Evolutionary conservation across 1,284 basidiomycete genomes (phyloP), one percentile per base, ranked within the genome.

Genomic region (Apiotrichum domesticum): DNA sequence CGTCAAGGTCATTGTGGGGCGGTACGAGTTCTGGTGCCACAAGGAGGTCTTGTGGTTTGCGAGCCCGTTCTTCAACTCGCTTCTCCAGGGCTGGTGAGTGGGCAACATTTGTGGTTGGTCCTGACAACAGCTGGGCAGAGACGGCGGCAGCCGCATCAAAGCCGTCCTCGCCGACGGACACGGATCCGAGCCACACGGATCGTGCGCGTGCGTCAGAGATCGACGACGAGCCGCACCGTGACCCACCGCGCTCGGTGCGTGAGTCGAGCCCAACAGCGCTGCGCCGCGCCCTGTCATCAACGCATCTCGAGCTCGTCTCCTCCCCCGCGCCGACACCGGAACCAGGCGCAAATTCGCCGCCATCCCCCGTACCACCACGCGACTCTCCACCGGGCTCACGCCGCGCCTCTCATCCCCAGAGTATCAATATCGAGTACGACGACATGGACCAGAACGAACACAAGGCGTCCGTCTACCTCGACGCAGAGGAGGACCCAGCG

Each of bases 1-100:
- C 32, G 70, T 73, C 13, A 73, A 73, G 52, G 67, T 75, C 4
- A 49, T 72, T 3, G 72, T 75, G 3, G 70, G 71, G 0, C 57
- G 62, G 35, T 59, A 67, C 51, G 67, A 70, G 54, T 74, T 75
- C 55, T 75, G 71, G 69, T 74, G 73, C 58, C 73, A 75, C 60
- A 73, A 72, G 54, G 73, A 75, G 51, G 62, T 75, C 2, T 56
- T 75, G 34, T 74, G 66, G 66, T 75, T 74, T 51, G 67, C 71
- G 8, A 71, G 71, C 61, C 72, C 73, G 3, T 75, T 75, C 64
- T 75, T 75, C 63, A 65, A 71, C 48, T 67, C 66, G 29, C 35
- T 74, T 5, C 59, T 75, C 4, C 62, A 70, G 42, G 73, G 72
- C 29, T 66, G 63, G 72, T 75, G 55, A 61, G 73, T 56, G 41